These are phyloP conservation scores for Chalciporus pseudorubinellus DNA, from an alignment of 768 basidiomycete species.

Conservation along the genomic window DNA sequence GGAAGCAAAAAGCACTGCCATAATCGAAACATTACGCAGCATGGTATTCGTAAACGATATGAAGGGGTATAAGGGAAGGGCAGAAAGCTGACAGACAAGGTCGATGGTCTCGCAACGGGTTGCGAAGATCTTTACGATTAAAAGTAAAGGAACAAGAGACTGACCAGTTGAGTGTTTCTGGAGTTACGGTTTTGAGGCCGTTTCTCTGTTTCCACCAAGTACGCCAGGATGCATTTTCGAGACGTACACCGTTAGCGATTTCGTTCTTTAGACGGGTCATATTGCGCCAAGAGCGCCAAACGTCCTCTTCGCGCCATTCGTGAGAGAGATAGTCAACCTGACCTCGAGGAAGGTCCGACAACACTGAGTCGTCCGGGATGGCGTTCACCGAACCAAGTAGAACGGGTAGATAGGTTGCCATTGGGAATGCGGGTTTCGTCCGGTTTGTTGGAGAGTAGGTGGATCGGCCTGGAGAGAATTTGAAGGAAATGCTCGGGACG, in stretches of 20 bases:
- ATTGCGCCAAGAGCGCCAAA: constrained; percentile 96
- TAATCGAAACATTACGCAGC: background rate
- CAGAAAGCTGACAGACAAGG: background rate
- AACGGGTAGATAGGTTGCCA: constrained; percentile 71
- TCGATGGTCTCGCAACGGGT: background rate
- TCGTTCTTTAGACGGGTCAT: constrained; percentile 99
- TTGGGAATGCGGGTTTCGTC: constrained; percentile 19
- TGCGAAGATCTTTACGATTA: constrained; percentile 1
- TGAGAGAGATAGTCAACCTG: constrained; percentile 99
- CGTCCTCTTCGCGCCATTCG: constrained; percentile 97
- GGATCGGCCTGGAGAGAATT: background rate
- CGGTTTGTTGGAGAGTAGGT: background rate
- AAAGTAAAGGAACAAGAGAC: constrained; percentile 28
- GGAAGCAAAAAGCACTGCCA: background rate
- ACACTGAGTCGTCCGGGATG: constrained; percentile 70
- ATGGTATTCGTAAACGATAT: background rate
- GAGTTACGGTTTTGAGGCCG: constrained; percentile 89
- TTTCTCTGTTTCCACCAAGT: constrained; percentile 99
- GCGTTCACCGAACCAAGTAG: constrained; percentile 63
- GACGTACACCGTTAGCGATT: constrained; percentile 89
- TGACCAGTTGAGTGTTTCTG: constrained; percentile 98
- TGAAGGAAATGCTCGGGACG: too few relatives aligned
- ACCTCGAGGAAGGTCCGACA: constrained; percentile 82
- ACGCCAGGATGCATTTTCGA: constrained; percentile 98
- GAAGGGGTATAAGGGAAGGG: background rate